Base-by-base conservation (phyloP, 495 filamentous ascomycete genomes). In the Chaetomium fimeti region DNA sequence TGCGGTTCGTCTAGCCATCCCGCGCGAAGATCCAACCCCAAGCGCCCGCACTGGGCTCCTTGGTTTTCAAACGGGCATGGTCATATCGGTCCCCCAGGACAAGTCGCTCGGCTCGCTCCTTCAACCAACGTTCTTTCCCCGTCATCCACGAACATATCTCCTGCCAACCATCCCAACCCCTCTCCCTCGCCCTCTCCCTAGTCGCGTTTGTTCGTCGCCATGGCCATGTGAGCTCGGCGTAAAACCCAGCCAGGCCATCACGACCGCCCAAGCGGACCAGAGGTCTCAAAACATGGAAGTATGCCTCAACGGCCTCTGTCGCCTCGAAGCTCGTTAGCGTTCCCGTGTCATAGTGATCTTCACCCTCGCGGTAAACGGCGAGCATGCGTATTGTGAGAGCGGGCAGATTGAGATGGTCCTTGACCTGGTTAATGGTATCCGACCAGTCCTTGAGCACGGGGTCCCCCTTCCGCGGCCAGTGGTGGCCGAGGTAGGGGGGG, bases 341-440 rank as follows among this genome's bases (percentile, higher is more conserved):
- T 3, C 29, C 1, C 3, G 1, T 25, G 16, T 2, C 13, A 4
- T n/a, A 5, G 16, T 16, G 12, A 3, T 45, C 42, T 15, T 45
- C 42, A 16, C n/a, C 42, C 5, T 3, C 3, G 5, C 22, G n/a
- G n/a, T 22, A 22, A 2, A 8, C n/a, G 2, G 43, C 43, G 6
- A 22, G 3, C n/a, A 22, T 20, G 5, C 43, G 43, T 22, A 47
- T 47, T n/a, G 43, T 47, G 3, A 47, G n/a, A 47, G 43, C 43
- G 24, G 48, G 48, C 27, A 36, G 16, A n/a, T 64, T 53, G 32
- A 60, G 57, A 55, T 60, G 53, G 24, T 49, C 43, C 25, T 43
- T 52, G 13, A 48, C 16, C 62, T 43, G 58, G 18, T 52, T 1
- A 32, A 64, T 15, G 1, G 55, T 58, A 11, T 36, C 55, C 6